Base-by-base conservation (phyloP, 2,329 filamentous ascomycete species). In the Alternaria infectoria region DNA sequence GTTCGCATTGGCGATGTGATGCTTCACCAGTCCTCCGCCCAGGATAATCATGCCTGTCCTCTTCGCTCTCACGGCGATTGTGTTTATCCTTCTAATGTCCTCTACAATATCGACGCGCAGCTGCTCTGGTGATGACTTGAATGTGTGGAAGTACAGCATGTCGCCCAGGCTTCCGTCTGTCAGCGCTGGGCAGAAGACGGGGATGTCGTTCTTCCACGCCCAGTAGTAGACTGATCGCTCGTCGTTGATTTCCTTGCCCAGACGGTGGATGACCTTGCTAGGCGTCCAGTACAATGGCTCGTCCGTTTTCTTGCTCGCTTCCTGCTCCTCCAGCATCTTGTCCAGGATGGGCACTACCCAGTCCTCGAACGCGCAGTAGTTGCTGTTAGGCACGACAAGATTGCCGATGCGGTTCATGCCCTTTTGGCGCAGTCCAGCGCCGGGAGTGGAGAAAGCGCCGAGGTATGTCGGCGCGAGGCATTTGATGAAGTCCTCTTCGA, bases 91-190 rank as follows among this genome's bases (percentile, higher is more conserved):
- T 19, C 96, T 89, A 65, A 99, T 96, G 75, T 99, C 96, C 75
- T 96, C 92, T 21, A 97, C 93, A 62, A 98, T 93, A 78, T 98
- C 96, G 64, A 97, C 88, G 60, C 90, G 89, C 45, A 99, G 86
- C 79, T 95, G 91, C 64, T 84, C 83, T 4, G 95, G 95, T 2
- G 92, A 94, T 0, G 92, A 83, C 79, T 95, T 96, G 87, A 93
- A 99, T 1, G 94, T 97, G 83, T 99, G 95, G 80, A 99, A 98
- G 82, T 97, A 98, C 44, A 99, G 85, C 96, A 99, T 99, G 80
- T 99, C 96, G 6, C 96, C 96, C 19, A 99, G 82, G 72, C 93
- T 97, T 17, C 96, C 96, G 76, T 99, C 96, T 0, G 96, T 99
- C 72, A 99, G 84, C 6, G 96, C 96, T 0, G 96, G 96, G 77